A percentile compares a stretch with the other conserved stretches of the same genome.
These are phyloP conservation scores for Dipodascus geniculatus DNA, from an alignment of 805 yeast genomes.

Conservation along the genomic window DNA sequence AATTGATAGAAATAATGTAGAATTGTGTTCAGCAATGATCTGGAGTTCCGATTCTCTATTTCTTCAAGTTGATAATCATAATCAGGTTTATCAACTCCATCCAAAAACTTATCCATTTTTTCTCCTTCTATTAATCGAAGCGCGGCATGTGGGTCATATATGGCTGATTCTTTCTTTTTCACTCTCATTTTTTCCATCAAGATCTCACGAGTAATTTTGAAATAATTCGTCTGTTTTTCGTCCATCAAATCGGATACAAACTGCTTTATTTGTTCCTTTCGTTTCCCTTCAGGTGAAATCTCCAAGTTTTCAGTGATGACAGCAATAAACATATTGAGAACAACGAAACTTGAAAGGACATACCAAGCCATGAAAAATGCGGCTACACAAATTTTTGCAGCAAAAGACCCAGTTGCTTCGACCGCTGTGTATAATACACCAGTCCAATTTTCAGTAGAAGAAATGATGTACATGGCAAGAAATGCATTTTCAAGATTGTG, in stretches of 20 bases:
- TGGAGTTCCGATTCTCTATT: background rate
- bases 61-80: background rate
- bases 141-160: background rate
- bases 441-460: slow-evolving; percentile 93
- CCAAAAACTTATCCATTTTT: background rate
- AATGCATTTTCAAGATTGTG: slow-evolving; percentile 64
- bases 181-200: background rate
- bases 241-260: slow-evolving; percentile 29
- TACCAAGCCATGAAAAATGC: slow-evolving; percentile 70
- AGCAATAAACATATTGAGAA: slow-evolving; percentile 84
- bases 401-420: slow-evolving; percentile 29
- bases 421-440: slow-evolving; percentile 52
- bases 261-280: slow-evolving; percentile 54
- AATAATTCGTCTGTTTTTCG: background rate
- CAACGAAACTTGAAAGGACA: slow-evolving; percentile 61
- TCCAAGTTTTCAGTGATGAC: slow-evolving; percentile 77
- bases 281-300: slow-evolving; percentile 57
- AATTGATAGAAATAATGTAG: background rate
- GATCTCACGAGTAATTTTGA: background rate
- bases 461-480: slow-evolving; percentile 63
- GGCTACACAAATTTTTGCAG: slow-evolving; percentile 44
- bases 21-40: background rate
- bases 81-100: background rate
- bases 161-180: background rate
- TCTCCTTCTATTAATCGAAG: background rate